Evolutionary conservation across 805 yeast species (phyloP).

Genomic region (Candida maesae): DNA sequence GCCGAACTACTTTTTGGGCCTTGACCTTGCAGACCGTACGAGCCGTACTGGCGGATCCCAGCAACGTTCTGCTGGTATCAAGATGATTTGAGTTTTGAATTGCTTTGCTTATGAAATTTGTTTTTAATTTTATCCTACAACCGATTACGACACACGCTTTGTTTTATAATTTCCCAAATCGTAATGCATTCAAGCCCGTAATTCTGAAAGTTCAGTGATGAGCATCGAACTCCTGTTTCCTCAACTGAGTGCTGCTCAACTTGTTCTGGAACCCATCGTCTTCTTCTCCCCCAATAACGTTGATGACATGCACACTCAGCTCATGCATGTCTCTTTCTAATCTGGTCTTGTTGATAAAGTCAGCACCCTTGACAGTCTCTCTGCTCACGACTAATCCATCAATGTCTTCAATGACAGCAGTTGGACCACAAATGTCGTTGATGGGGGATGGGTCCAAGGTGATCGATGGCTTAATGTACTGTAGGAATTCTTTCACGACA

Average conservation of each 20-base stretch:
- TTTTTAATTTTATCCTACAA: too few relatives aligned
- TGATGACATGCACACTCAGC: conserved; percentile 50
- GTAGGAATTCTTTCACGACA: conserved; percentile 47
- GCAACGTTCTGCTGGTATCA: too few relatives aligned
- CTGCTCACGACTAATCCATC: conserved; percentile 78
- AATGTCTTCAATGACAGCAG: conserved; percentile 68
- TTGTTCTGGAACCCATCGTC: conserved; percentile 62
- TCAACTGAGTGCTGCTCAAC: conserved; percentile 78
- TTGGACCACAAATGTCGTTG: conserved; percentile 91
- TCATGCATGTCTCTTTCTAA: conserved; percentile 47
- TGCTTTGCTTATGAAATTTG: too few relatives aligned
- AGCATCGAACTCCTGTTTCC: conserved; percentile 43
- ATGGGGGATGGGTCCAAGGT: conserved; percentile 55
- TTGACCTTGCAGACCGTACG: neutral
- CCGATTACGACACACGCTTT: too few relatives aligned
- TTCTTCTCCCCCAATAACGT: conserved; percentile 63
- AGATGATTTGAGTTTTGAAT: too few relatives aligned
- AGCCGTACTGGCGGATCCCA: conserved; percentile 26
- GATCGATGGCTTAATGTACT: conserved; percentile 42
- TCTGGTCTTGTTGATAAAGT: conserved; percentile 64
- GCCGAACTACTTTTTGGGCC: conserved; percentile 54
- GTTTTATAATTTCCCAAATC: too few relatives aligned
- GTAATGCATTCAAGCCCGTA: too few relatives aligned
- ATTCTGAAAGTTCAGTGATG: too few relatives aligned
- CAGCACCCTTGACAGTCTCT: conserved; percentile 78